These are phyloP conservation scores for Scedosporium boydii DNA, from an alignment of 2,329 filamentous ascomycete species.

Conservation along the genomic window DNA sequence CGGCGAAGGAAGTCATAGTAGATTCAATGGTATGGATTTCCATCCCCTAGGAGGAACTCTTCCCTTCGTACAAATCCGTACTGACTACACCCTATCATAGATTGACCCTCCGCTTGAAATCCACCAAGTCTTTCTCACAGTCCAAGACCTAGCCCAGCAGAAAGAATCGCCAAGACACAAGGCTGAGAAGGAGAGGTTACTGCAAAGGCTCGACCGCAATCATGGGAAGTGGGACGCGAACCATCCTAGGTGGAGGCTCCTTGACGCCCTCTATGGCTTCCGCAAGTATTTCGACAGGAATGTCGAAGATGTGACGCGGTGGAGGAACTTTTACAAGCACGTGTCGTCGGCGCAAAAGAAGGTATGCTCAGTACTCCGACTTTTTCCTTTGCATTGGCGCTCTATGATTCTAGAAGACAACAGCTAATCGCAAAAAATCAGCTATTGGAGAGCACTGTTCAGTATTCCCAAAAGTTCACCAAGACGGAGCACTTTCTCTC, in stretches of 20 bases:
- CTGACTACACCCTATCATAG: neutral
- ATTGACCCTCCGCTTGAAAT: slow-evolving; percentile 13
- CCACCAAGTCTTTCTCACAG: slow-evolving; percentile 17
- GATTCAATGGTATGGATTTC: neutral
- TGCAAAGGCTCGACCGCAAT: slow-evolving; percentile 18
- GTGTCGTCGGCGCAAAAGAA: slow-evolving; percentile 23
- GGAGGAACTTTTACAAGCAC: slow-evolving; percentile 26
- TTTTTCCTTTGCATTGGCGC: neutral
- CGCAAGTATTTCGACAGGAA: slow-evolving; percentile 23
- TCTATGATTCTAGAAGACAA: neutral
- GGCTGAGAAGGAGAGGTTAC: slow-evolving; percentile 20
- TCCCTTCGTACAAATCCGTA: neutral
- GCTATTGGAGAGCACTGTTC: slow-evolving; percentile 44
- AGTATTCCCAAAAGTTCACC: slow-evolving; percentile 46
- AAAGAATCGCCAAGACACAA: slow-evolving; percentile 17
- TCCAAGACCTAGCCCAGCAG: slow-evolving; percentile 15
- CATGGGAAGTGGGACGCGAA: slow-evolving; percentile 22
- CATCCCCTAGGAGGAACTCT: neutral
- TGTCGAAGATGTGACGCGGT: slow-evolving; percentile 24
- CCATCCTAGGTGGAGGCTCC: slow-evolving; percentile 28
- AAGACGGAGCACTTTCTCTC: slow-evolving; percentile 30
- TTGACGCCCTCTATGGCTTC: slow-evolving; percentile 30
- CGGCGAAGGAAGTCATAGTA: neutral
- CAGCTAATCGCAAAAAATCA: slow-evolving; percentile 10
- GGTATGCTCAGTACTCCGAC: slow-evolving; percentile 9